phyloP scores from a whole-genome alignment of 2,329 filamentous ascomycete species.

The Aureobasidium musti region DNA sequence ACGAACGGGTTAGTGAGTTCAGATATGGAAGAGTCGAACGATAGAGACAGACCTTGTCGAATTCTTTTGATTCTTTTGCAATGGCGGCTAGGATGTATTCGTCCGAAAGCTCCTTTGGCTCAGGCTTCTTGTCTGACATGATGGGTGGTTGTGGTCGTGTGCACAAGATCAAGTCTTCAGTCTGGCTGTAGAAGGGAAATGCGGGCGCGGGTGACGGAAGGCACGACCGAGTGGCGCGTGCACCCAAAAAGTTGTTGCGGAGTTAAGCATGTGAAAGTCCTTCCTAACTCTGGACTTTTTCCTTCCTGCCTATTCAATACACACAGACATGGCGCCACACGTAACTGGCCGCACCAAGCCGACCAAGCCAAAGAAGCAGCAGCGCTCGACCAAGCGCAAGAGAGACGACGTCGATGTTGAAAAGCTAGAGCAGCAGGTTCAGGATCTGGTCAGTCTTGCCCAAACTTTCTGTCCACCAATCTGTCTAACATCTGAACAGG shows the following conservation, averaged over 20 bases:
- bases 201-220: slow-evolving; percentile 4
- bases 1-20: slow-evolving; percentile 3
- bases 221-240: slow-evolving; percentile 19
- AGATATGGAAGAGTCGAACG: neutral
- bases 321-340: slow-evolving; percentile 25
- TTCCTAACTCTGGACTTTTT: slow-evolving; percentile 3
- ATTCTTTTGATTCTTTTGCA: slow-evolving; percentile 83
- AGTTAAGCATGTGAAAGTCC: slow-evolving; percentile 28
- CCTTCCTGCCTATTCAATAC: neutral
- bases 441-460: slow-evolving; percentile 43
- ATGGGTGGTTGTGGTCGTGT: slow-evolving; percentile 12
- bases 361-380: slow-evolving; percentile 61
- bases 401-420: slow-evolving; percentile 54
- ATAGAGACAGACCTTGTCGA: slow-evolving; percentile 67
- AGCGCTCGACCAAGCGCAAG: slow-evolving; percentile 55
- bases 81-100: slow-evolving; percentile 77
- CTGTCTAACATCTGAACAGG: slow-evolving; percentile 47
- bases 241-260: slow-evolving; percentile 19
- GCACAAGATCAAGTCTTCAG: neutral
- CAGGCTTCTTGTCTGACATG: slow-evolving; percentile 55
- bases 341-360: slow-evolving; percentile 45
- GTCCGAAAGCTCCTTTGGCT: slow-evolving; percentile 47
- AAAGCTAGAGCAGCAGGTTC: slow-evolving; percentile 49
- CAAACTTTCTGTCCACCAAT: neutral
- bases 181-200: neutral